Evolutionary conservation across 768 basidiomycete genomes (phyloP), one percentile per base, ranked within the genome.

Genomic region (Collybiopsis luxurians): DNA sequence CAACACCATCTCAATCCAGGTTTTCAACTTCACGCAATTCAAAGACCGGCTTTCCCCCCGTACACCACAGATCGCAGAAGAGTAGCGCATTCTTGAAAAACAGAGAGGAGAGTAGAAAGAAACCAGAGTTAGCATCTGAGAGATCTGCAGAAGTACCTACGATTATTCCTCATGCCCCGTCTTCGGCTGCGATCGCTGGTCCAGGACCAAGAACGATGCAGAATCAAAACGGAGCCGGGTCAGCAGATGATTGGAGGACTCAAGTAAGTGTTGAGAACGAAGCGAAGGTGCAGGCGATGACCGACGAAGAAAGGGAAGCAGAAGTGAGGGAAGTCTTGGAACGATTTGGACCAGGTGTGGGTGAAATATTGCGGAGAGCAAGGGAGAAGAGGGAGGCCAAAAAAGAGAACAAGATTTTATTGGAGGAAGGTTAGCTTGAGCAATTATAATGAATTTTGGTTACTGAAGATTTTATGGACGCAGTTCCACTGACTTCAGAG

Each of bases 221-320:
- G 68, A 73, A 17, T n/a, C 44, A 39, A 24, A 49, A 49, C 34
- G 13, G 48, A 13, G 11, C 5, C 11, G 13, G n/a, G 11, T 30
- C 39, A 24, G n/a, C 15, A 1, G 59, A 67, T 59, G 72, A 74
- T 47, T 85, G 87, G 80, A 74, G 82, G 55, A 71, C 69, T 10
- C 82, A 82, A 62, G 80, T 86, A 53, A 84, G 81, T 61, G 75
- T 76, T 54, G 89, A 92, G 64, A 95, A 95, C 60, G 76, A 80
- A 56, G 69, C 72, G 11, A 70, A 72, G 27, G 80, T 95, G 1
- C 81, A 80, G 17, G 68, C 64, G 1, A 95, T 95, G 94, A 78
- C 79, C 2, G 79, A 81, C 11, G 83, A 83, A 15, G 89, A 95
- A 67, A 76, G 85, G 10, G 83, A 86, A 59, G 69, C 80, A 51